A percentile compares a stretch with the other conserved stretches of the same genome.
Conservation (phyloP, 257 asterid species). For the Plectranthus barbatus region DNA sequence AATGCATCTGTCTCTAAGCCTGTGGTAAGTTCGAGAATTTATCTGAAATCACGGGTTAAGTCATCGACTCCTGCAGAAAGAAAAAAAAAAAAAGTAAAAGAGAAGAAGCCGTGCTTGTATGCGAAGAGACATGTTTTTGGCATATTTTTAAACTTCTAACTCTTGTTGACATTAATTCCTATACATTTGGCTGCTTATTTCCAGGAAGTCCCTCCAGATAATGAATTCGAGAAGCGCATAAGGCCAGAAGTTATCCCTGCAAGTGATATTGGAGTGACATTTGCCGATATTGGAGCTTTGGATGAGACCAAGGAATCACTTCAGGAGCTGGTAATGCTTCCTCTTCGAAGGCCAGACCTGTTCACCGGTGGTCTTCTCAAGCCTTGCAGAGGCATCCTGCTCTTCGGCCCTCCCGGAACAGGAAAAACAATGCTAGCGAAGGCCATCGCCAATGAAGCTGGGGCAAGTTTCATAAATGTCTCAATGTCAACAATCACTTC, state of each 20-base stretch:
- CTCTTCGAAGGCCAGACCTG: constrained; percentile 87
- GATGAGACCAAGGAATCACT: constrained; percentile 80
- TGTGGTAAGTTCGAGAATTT: too few relatives aligned
- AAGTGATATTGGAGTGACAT: constrained; percentile 78
- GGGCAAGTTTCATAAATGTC: constrained; percentile 92
- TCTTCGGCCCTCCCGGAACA: constrained; percentile 94
- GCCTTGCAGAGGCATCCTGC: constrained; percentile 93
- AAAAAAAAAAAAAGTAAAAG: too few relatives aligned
- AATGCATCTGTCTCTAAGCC: constrained; percentile 39
- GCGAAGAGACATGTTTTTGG: too few relatives aligned
- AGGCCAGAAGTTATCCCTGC: constrained; percentile 91
- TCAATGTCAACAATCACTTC: constrained; percentile 94
- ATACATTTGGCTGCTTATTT: too few relatives aligned
- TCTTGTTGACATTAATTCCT: not conserved
- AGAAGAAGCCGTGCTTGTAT: too few relatives aligned
- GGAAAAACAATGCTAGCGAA: constrained; percentile 98
- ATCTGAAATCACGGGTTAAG: too few relatives aligned
- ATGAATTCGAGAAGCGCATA: constrained; percentile 85
- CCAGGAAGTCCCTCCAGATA: constrained; percentile 78
- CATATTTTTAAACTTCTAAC: not conserved
- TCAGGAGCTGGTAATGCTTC: constrained; percentile 95
- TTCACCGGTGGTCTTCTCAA: constrained; percentile 89
- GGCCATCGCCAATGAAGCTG: constrained; percentile 94
- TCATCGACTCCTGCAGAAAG: not conserved
- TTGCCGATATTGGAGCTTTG: constrained; percentile 73